Evolutionary conservation across 208 protist species (phyloP).

Genomic region (Crithidia mellificae): DNA sequence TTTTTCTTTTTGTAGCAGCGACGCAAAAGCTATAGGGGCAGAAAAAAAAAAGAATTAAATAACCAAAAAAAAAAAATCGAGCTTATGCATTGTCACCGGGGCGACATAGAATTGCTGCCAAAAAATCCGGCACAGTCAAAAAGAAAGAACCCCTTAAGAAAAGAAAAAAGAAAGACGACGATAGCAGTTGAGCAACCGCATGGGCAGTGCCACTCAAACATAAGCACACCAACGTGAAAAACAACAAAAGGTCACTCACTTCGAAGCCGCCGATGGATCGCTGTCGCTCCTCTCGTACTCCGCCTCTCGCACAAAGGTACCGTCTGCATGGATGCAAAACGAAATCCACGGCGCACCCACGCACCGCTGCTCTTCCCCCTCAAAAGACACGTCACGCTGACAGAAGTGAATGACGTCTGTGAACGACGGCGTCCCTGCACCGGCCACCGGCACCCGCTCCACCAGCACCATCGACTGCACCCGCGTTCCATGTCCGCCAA

Average conservation of each 20-base stretch:
- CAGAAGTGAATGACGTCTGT: constrained; percentile 40
- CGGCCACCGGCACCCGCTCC: constrained; percentile 25
- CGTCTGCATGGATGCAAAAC: constrained; percentile 19
- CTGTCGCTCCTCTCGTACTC: background rate
- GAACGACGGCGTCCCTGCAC: background rate
- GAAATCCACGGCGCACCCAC: constrained; percentile 19
- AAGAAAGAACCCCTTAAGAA: background rate
- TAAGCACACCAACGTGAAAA: background rate
- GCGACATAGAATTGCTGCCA: background rate
- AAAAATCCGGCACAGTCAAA: background rate
- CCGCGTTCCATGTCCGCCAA: constrained; percentile 42
- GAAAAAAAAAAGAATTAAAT: background rate
- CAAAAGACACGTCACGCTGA: constrained; percentile 33
- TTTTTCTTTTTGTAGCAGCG: too few species aligned
- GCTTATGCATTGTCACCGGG: too few species aligned
- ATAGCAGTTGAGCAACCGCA: background rate
- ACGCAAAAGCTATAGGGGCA: too few species aligned
- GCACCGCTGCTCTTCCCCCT: constrained; percentile 14
- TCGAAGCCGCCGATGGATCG: too few species aligned
- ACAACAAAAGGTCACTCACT: background rate
- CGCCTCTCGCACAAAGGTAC: background rate
- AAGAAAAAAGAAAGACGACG: background rate
- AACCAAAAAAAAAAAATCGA: background rate
- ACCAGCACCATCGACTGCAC: constrained; percentile 63
- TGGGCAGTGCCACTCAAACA: background rate